These are phyloP conservation scores for Eutypella sp. DNA, from an alignment of 2,329 filamentous ascomycete genomes.

Conservation along the genomic window DNA sequence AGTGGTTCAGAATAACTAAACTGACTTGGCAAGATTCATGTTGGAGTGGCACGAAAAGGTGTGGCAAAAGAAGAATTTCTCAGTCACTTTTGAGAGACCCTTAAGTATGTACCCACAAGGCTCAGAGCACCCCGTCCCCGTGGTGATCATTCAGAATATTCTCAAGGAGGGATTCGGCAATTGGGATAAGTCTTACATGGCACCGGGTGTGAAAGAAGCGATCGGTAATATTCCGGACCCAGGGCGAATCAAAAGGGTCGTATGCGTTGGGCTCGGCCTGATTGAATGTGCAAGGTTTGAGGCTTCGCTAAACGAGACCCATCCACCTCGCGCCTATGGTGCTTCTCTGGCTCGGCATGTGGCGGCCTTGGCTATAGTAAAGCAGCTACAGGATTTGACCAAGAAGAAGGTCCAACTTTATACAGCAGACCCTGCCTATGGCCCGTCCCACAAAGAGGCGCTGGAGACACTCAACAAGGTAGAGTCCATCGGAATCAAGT, in stretches of 20 bases:
- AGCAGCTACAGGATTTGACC: slow-evolving; percentile 5
- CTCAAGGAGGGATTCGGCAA: slow-evolving; percentile 5
- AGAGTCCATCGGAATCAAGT: not conserved
- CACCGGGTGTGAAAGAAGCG: slow-evolving; percentile 3
- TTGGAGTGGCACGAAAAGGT: not conserved
- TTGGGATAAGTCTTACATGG: slow-evolving; percentile 5
- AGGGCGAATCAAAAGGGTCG: slow-evolving; percentile 6
- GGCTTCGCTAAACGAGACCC: not conserved
- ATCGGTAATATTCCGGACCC: slow-evolving; percentile 8
- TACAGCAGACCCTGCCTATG: slow-evolving; percentile 9
- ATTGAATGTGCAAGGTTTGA: not conserved
- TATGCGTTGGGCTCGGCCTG: slow-evolving; percentile 9
- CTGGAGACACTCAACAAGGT: slow-evolving; percentile 3
- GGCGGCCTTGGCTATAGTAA: slow-evolving; percentile 7
- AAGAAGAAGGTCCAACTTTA: slow-evolving; percentile 3
- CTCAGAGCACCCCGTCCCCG: not conserved
- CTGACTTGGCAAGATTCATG: not conserved
- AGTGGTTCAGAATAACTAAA: not conserved
- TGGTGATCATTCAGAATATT: not conserved
- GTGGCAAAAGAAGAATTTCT: not conserved
- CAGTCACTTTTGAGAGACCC: not conserved
- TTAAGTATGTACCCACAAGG: not conserved
- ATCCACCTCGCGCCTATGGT: not conserved
- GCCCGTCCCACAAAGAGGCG: slow-evolving; percentile 3
- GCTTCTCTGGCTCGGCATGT: slow-evolving; percentile 9